phyloP scores from a whole-genome alignment of 2,329 filamentous ascomycete genomes.

The Exophiala alcalophila region DNA sequence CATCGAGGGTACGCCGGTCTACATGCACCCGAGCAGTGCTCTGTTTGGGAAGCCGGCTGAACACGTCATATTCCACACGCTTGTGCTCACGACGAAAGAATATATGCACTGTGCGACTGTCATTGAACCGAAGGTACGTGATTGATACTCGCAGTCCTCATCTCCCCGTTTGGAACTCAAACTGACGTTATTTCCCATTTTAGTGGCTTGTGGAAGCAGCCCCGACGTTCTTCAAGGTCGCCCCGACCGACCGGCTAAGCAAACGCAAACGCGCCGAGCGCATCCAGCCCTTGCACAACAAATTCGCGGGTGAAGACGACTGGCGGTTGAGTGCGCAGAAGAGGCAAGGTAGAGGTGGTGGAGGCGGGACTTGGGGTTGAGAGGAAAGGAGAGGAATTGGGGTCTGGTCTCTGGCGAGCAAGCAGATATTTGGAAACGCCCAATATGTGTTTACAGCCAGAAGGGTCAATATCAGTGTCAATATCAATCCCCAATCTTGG shows the following conservation, averaged over 20 bases:
- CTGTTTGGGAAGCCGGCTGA: conserved; percentile 95
- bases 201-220: conserved; percentile 84
- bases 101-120: conserved; percentile 95
- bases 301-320: conserved; percentile 87
- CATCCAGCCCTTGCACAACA: conserved; percentile 92
- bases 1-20: conserved; percentile 90
- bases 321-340: conserved; percentile 90
- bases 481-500: no score
- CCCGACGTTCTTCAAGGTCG: conserved; percentile 99
- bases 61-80: conserved; percentile 83
- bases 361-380: conserved; percentile 85
- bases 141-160: no score
- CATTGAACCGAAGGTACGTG: conserved; percentile 76
- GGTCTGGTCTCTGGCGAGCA: background rate
- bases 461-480: no score
- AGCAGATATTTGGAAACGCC: no score
- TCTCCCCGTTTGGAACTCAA: background rate
- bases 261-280: conserved; percentile 92
- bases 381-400: background rate
- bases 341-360: conserved; percentile 76
- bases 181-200: conserved; percentile 19
- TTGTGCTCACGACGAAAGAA: conserved; percentile 66
- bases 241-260: conserved; percentile 77
- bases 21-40: conserved; percentile 86
- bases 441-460: no score